Percentiles rank a stretch among this genome's conserved stretches.
Conservation (phyloP, 352 stramenopile species). For the Thalassiosira oceanica region DNA sequence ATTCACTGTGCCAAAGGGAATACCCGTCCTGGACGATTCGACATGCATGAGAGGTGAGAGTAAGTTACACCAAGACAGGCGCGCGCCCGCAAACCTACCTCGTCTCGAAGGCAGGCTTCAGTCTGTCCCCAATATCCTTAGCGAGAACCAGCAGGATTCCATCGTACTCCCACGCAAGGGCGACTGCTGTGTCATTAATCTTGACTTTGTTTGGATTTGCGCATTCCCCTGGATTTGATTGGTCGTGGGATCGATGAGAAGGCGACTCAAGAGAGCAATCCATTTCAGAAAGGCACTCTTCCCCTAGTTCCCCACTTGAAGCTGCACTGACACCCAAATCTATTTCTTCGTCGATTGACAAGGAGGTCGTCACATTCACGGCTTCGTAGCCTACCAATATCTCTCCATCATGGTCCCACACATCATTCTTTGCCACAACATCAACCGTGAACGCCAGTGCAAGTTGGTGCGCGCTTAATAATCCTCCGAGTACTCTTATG, state of each 20-base stretch:
- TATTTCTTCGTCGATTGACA: constrained; percentile 1
- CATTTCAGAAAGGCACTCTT: no score
- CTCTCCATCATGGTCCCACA: no score
- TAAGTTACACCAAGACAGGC: constrained; percentile 11
- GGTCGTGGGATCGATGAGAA: no score
- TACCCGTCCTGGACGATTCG: no score
- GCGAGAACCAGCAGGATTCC: constrained; percentile 92
- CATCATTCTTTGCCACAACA: constrained; percentile 46
- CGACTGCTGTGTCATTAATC: no score
- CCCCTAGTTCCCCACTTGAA: no score
- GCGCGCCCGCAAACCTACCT: constrained; percentile 15
- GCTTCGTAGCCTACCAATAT: background rate
- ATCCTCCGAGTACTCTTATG: constrained; percentile 94
- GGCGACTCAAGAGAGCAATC: no score
- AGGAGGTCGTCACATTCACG: constrained; percentile 32
- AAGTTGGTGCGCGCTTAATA: constrained; percentile 92
- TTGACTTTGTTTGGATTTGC: constrained; percentile 13
- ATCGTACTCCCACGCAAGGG: constrained; percentile 83
- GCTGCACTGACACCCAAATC: no score
- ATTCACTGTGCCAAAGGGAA: constrained; percentile 97
- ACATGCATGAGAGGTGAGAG: background rate
- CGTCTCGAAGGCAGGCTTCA: constrained; percentile 97
- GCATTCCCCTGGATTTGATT: background rate
- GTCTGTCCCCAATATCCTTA: constrained; percentile 89
- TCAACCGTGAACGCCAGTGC: constrained; percentile 57